A percentile compares a stretch with the other conserved stretches of the same genome.
phyloP scores from a whole-genome alignment of 164 flowering plant species.

The Stephania japonica region DNA sequence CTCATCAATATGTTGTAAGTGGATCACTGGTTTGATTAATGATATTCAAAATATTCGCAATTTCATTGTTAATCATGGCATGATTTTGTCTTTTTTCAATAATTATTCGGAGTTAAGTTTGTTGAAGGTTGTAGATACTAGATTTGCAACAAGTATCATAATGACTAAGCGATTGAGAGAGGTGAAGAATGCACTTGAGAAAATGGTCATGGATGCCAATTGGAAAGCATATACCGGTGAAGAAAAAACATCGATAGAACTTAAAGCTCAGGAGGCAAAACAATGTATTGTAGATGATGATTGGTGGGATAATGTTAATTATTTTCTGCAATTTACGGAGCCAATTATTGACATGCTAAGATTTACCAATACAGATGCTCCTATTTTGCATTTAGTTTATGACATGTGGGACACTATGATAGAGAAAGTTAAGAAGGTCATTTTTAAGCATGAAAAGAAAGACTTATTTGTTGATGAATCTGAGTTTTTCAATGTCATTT shows the following conservation, averaged over 20 bases:
- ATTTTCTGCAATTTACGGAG: no score
- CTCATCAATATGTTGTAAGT: not conserved
- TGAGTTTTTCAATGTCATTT: not conserved
- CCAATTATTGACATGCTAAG: no score
- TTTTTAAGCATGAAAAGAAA: not conserved
- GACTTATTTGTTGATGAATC: not conserved
- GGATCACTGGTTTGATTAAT: not conserved
- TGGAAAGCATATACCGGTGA: no score
- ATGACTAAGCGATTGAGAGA: not conserved
- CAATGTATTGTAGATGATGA: no score
- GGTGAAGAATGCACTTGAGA: no score
- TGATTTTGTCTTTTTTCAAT: constrained; percentile 5
- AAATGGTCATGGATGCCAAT: no score
- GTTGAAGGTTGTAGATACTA: not conserved
- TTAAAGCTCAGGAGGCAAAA: no score
- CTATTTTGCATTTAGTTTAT: no score
- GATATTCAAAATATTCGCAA: constrained; percentile 1
- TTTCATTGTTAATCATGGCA: constrained; percentile 1
- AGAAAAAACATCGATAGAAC: no score
- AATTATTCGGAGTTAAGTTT: not conserved
- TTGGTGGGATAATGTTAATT: no score
- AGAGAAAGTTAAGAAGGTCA: not conserved
- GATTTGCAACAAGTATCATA: not conserved
- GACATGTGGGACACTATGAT: no score
- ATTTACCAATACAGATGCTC: no score